phyloP scores from a whole-genome alignment of 257 asterid genomes.

The Rhazya stricta region DNA sequence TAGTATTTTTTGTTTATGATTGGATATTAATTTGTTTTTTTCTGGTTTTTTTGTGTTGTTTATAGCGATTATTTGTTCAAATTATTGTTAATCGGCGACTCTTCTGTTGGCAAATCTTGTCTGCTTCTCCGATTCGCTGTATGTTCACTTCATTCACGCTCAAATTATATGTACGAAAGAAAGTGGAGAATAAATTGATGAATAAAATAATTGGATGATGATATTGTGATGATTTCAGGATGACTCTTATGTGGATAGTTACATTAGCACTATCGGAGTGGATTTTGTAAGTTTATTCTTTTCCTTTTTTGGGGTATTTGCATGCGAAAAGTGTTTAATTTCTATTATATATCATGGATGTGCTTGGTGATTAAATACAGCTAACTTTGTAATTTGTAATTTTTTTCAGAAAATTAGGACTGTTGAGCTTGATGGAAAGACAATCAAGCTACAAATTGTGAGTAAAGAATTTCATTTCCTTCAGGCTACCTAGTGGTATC shows the following conservation, averaged over 20 bases:
- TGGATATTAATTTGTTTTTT: background rate
- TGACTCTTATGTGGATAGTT: slow-evolving; percentile 97
- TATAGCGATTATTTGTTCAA: slow-evolving; percentile 53
- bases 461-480: slow-evolving; percentile 28
- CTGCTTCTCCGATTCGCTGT: slow-evolving; percentile 57
- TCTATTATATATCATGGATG: background rate
- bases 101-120: slow-evolving; percentile 55
- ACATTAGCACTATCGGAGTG: slow-evolving; percentile 98
- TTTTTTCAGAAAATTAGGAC: slow-evolving; percentile 89
- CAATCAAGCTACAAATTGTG: slow-evolving; percentile 94
- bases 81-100: slow-evolving; percentile 50
- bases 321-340: background rate
- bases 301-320: background rate
- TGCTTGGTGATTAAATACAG: background rate
- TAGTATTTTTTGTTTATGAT: background rate
- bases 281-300: slow-evolving; percentile 62
- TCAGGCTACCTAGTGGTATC: background rate
- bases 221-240: slow-evolving; percentile 46
- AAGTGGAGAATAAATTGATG: slow-evolving; percentile 5
- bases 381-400: background rate
- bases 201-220: background rate
- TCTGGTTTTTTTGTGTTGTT: slow-evolving; percentile 1
- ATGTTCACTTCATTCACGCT: slow-evolving; percentile 21
- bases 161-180: background rate
- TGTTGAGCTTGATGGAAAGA: slow-evolving; percentile 88